phyloP scores from a whole-genome alignment of 345 rosid genomes.

The Trapa incisa region DNA sequence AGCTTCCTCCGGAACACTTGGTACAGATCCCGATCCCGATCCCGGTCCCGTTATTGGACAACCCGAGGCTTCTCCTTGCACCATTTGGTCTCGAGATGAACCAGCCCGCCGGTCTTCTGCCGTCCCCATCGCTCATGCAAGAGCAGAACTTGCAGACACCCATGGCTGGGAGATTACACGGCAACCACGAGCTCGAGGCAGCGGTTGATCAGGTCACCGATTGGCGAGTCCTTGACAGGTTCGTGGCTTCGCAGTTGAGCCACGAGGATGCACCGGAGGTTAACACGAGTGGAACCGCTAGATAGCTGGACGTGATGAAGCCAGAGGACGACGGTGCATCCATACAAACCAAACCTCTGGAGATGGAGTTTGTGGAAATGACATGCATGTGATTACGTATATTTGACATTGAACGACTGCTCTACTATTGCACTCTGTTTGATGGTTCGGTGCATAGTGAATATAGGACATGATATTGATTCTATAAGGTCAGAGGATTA shows the following conservation, averaged over 20 bases:
- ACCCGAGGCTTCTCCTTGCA: constrained; percentile 20
- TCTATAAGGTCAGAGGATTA: constrained; percentile 15
- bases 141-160: constrained; percentile 23
- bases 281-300: constrained; percentile 13
- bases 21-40: constrained; percentile 53
- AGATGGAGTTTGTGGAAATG: constrained; percentile 1
- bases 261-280: constrained; percentile 33
- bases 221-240: constrained; percentile 67
- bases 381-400: not conserved
- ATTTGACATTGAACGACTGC: not conserved
- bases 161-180: constrained; percentile 11
- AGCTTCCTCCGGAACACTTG: constrained; percentile 34
- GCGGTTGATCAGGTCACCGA: constrained; percentile 39
- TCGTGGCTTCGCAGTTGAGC: constrained; percentile 68
- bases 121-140: constrained; percentile 20
- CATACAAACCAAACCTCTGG: not conserved
- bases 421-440: not conserved
- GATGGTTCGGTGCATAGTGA: not conserved
- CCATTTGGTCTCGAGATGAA: constrained; percentile 34
- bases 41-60: constrained; percentile 54
- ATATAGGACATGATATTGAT: constrained; percentile 14
- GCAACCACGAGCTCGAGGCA: constrained; percentile 15
- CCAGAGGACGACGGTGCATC: not conserved
- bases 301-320: constrained; percentile 16
- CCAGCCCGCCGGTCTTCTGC: constrained; percentile 12